Percentiles rank a stretch among this genome's conserved stretches.
Evolutionary conservation across 2,329 filamentous ascomycete genomes (phyloP).

Genomic region (Mycogone perniciosa): DNA sequence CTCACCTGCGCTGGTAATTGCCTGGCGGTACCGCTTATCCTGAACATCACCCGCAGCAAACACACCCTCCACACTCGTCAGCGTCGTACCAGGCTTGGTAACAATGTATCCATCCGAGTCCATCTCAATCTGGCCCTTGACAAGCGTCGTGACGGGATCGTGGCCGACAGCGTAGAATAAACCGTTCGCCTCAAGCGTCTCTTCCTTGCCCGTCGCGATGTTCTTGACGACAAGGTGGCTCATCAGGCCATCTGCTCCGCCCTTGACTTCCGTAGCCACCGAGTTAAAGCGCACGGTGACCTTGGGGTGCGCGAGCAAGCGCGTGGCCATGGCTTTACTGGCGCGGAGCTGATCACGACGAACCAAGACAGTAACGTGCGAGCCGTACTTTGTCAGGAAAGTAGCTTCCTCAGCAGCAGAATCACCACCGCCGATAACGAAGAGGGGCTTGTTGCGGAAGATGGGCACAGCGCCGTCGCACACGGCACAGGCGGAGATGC

Average conservation of each 20-base stretch:
- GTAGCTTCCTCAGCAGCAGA: conserved; percentile 95
- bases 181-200: conserved; percentile 84
- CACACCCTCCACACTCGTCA: conserved; percentile 83
- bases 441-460: conserved; percentile 91
- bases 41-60: conserved; percentile 97
- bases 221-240: conserved; percentile 80
- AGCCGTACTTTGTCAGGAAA: conserved; percentile 96
- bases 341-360: conserved; percentile 81
- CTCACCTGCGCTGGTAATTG: conserved; percentile 92
- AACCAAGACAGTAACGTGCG: conserved; percentile 90
- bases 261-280: conserved; percentile 74
- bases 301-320: conserved; percentile 78
- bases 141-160: conserved; percentile 83
- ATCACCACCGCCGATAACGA: conserved; percentile 94
- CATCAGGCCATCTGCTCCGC: conserved; percentile 82
- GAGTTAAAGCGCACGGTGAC: conserved; percentile 84
- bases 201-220: conserved; percentile 64
- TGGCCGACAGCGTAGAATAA: conserved; percentile 97
- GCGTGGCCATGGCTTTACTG: conserved; percentile 84
- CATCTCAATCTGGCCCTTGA: conserved; percentile 84
- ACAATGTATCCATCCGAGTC: conserved; percentile 88
- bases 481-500: conserved; percentile 92
- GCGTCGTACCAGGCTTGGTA: conserved; percentile 80
- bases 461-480: conserved; percentile 97
- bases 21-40: conserved; percentile 96